Base-by-base conservation (phyloP, 495 filamentous ascomycete genomes). In the Aspergillus bertholletiae region DNA sequence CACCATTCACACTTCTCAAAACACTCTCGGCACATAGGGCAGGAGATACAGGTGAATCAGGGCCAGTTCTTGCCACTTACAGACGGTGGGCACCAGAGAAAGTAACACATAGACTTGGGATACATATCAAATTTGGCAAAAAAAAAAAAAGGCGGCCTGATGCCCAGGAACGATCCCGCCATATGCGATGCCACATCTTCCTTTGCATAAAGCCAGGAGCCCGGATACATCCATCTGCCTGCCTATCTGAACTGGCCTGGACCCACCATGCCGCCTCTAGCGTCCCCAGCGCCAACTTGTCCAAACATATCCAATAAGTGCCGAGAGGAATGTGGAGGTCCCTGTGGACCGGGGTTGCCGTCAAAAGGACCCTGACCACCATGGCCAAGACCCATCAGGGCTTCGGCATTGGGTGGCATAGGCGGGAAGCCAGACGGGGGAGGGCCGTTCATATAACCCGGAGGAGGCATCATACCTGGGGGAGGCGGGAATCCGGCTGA, bases 391-490 rank as follows among this genome's bases (percentile, higher is more conserved):
- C 72, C 69, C 70, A 78, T 74, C 58, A 74, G 58, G 5, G 63
- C 71, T 32, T 78, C 74, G 1, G 66, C 73, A 49, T 73, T 75
- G 45, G 64, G 76, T 6, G 73, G 75, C 66, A 75, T 71, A 17
- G 70, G 73, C 34, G 74, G 70, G 49, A 80, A 80, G 7, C 75
- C 76, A 17, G 75, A 66, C 13, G 75, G 77, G 1, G 69, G 71
- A 32, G 71, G 74, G 1, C 66, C 73, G 47, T 71, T 73, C 69
- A 76, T 75, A 56, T 76, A 82, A 20, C 77, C 79, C 1, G 78
- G 78, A 30, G 76, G 78, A 15, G 74, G 78, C 63, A 76, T 74
- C 75, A 80, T 78, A 32, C 76, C 77, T 1, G 72, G 77, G 23
- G 73, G 75, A 52, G 67, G 73, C 12, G 55, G 60, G 46, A 66